Base-by-base conservation (phyloP, 768 basidiomycete genomes). In the Chalciporus chontae region DNA sequence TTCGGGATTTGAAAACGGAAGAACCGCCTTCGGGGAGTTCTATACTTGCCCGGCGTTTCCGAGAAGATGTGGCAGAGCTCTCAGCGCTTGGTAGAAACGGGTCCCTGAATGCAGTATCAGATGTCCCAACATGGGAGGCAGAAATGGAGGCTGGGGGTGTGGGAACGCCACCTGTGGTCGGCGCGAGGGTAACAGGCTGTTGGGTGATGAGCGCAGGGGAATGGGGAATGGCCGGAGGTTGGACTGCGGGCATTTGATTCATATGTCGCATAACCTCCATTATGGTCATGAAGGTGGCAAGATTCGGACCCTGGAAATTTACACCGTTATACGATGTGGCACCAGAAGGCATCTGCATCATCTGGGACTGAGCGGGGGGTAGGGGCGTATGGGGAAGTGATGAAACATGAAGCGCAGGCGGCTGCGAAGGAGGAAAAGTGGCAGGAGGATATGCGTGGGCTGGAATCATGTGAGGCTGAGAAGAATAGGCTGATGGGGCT, bases 211-310 rank as follows among this genome's bases (percentile, higher is more conserved):
- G 43, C 8, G 27, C 19, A 2, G 57, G 10, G 2, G 36, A 6
- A 19, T 36, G 50, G 5, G 18, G n/a, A 55, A 53, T 50, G 26
- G n/a, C n/a, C 10, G 50, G 38, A 7, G 46, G 34, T 45, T 67
- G 64, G 38, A 58, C 54, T 36, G 26, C 10, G 11, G 60, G 45
- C 1, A 49, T 19, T 45, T 57, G 56, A 49, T 45, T 62, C 54
- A 58, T 64, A 39, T 59, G 65, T 48, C 65, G 60, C 39, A 66
- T 49, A n/a, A 67, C 60, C 32, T 66, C 64, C 60, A 65, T 57
- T 37, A 66, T 63, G 9, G 64, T 67, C 65, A 63, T 63, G 8
- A 65, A 40, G 10, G 63, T 51, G n/a, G 64, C 58, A 45, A 64
- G 46, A 48, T 61, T 58, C 15, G 50, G 51, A 15, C 31, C 23